Evolutionary conservation across 352 stramenopile genomes (phyloP).

Genomic region (Elongisporangium anandrum): DNA sequence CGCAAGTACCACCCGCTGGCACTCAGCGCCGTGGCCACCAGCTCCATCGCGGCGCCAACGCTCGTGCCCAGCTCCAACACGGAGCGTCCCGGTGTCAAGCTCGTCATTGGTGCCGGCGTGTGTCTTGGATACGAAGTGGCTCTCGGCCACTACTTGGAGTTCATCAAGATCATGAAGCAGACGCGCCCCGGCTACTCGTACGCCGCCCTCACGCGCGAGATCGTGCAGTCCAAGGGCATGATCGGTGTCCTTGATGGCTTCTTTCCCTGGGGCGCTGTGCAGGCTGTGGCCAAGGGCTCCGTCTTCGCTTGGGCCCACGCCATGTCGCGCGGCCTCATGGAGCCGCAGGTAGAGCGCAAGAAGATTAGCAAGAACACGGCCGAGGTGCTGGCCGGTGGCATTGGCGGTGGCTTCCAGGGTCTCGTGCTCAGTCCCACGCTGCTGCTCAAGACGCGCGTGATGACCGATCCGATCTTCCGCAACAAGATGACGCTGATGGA

Average conservation of each 20-base stretch:
- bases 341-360: conserved; percentile 50
- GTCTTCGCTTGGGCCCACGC: conserved; percentile 90
- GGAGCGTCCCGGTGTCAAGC: conserved; percentile 70
- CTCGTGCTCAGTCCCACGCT: conserved; percentile 90
- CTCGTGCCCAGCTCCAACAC: conserved; percentile 10
- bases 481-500: conserved; percentile 84
- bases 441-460: conserved; percentile 93
- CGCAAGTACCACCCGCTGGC: conserved; percentile 9
- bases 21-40: conserved; percentile 12
- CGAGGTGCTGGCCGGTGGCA: conserved; percentile 84
- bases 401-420: conserved; percentile 90
- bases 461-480: conserved; percentile 92
- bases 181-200: conserved; percentile 83
- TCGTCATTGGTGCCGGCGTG: conserved; percentile 81
- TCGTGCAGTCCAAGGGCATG: conserved; percentile 87
- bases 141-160: conserved; percentile 90
- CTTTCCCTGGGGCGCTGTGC: conserved; percentile 89
- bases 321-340: conserved; percentile 47
- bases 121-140: conserved; percentile 87
- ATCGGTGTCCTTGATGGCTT: conserved; percentile 92
- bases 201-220: conserved; percentile 64
- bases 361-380: conserved; percentile 51
- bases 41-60: background rate
- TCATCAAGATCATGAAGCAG: conserved; percentile 94
- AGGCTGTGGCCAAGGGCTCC: conserved; percentile 87